phyloP scores from a whole-genome alignment of 2,329 filamentous ascomycete species.

The Colletotrichum musae region DNA sequence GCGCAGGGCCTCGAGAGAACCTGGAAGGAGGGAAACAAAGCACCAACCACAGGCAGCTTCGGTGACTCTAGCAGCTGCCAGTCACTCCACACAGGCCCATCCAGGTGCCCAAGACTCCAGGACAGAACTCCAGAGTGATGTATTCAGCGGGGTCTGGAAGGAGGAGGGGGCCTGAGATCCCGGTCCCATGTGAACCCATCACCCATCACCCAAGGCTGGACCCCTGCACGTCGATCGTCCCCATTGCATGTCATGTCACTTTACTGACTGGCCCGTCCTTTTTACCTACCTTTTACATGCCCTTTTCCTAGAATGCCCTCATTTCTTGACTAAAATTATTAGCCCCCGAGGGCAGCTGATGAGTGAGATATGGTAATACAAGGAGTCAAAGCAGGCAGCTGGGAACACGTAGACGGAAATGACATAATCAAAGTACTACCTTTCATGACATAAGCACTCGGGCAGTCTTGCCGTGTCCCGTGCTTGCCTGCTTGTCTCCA shows the following conservation, averaged over 20 bases:
- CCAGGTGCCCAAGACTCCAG: constrained; percentile 9
- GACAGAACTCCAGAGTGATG: constrained; percentile 39
- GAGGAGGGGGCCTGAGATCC: constrained; percentile 11
- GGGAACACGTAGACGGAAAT: too few species aligned
- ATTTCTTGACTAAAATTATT: too few species aligned
- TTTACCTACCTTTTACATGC: too few species aligned
- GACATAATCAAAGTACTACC: too few species aligned
- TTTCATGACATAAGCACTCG: too few species aligned
- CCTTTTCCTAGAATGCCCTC: too few species aligned
- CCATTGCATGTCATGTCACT: not conserved
- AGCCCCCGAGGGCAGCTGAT: too few species aligned
- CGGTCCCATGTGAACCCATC: constrained; percentile 12
- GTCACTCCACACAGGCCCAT: not conserved
- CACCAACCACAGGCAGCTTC: not conserved
- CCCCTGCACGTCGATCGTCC: not conserved
- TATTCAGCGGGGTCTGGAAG: constrained; percentile 34
- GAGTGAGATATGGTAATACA: too few species aligned
- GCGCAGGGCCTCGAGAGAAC: constrained; percentile 6
- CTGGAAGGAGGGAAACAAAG: constrained; percentile 12
- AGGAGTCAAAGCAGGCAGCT: too few species aligned
- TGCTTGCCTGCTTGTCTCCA: too few species aligned
- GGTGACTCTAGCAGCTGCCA: constrained; percentile 4
- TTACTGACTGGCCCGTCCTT: too few species aligned
- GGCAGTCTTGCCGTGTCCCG: too few species aligned
- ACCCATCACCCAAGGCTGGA: not conserved